Evolutionary conservation across 164 flowering plant genomes (phyloP), one percentile per base, ranked within the genome.

Genomic region (Stephania japonica): DNA sequence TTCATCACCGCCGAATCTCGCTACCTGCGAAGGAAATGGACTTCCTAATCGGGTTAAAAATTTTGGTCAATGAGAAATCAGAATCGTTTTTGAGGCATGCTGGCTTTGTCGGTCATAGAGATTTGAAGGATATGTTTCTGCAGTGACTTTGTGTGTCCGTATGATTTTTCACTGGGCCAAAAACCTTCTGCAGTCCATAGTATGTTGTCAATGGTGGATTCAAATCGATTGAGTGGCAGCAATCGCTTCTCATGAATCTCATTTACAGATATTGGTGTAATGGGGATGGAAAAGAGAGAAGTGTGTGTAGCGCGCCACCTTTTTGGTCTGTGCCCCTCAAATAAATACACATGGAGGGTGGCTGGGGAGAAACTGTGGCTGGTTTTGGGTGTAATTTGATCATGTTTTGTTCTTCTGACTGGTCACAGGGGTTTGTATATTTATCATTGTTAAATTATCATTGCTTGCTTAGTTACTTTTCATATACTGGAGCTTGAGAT

Each of bases 1-100:
- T 44, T 12, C 77, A 41, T 73, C 86, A 13, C 49, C 63, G 10
- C 47, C 26, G 27, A 76, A 67, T 21, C 23, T 42, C 21, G 47
- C 84, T 12, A 25, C 72, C 26, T 44, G 49, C 49, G 85, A 82
- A 70, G 89, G 77, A 81, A 85, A 82, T 69, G 85, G 86, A n/a
- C 70, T 64, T 61, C 49, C 66, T 44, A 75, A 75, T 72, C 68
- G 68, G 67, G 62, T 42, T 53, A 42, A 66, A 2, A 76, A 80
- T 49, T 38, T 75, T 18, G 78, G 75, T 74, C 70, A 71, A 53
- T 42, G 71, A 62, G 53, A 74, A n/a, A 6, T 56, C 62, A 56
- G 38, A 56, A 19, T 56, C 62, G 16, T 56, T 16, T 56, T 19
- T 56, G 16, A 5, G 16, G 62, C 21, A 19, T 47, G 53, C 62